Conservation (phyloP, 108 stramenopile species). For the Pinguiococcus pyrenoidosus region DNA sequence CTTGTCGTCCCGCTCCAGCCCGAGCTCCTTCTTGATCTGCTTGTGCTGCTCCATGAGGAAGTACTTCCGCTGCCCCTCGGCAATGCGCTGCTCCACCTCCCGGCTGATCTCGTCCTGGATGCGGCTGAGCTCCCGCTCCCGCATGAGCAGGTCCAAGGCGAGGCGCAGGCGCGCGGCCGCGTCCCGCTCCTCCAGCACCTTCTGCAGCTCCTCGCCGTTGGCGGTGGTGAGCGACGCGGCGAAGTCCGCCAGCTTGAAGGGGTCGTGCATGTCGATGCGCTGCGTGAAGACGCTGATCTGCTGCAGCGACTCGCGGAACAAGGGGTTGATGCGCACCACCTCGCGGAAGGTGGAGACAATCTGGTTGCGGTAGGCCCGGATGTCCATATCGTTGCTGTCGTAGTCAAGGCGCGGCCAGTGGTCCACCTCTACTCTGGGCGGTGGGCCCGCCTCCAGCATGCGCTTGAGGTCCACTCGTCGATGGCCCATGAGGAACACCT, state of each 20-base stretch:
- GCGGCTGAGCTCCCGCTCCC: conserved; percentile 68
- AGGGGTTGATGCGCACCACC: conserved; percentile 72
- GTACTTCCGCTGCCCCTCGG: conserved; percentile 75
- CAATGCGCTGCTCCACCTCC: conserved; percentile 92
- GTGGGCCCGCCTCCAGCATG: conserved; percentile 68
- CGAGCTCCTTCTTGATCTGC: conserved; percentile 95
- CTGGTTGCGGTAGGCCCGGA: conserved; percentile 71
- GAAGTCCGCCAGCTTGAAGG: conserved; percentile 83
- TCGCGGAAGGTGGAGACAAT: conserved; percentile 68
- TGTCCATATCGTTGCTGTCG: conserved; percentile 49
- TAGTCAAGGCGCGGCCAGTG: conserved; percentile 64
- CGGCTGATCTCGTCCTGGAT: conserved; percentile 79
- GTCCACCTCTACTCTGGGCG: conserved; percentile 64
- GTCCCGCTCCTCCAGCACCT: conserved; percentile 73
- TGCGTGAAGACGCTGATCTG: conserved; percentile 69
- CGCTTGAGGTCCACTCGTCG: conserved; percentile 62
- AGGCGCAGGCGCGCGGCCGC: conserved; percentile 69
- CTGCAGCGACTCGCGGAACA: conserved; percentile 88
- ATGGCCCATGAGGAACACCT: conserved; percentile 61
- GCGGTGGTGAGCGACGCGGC: conserved; percentile 68
- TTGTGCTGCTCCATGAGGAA: conserved; percentile 92
- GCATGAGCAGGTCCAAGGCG: conserved; percentile 63
- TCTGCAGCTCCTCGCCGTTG: conserved; percentile 72
- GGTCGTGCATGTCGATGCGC: conserved; percentile 72
- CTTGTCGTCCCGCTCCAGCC: conserved; percentile 96